These are phyloP conservation scores for Botryotinia narcissicola DNA, from an alignment of 2,329 filamentous ascomycete genomes.

Conservation along the genomic window DNA sequence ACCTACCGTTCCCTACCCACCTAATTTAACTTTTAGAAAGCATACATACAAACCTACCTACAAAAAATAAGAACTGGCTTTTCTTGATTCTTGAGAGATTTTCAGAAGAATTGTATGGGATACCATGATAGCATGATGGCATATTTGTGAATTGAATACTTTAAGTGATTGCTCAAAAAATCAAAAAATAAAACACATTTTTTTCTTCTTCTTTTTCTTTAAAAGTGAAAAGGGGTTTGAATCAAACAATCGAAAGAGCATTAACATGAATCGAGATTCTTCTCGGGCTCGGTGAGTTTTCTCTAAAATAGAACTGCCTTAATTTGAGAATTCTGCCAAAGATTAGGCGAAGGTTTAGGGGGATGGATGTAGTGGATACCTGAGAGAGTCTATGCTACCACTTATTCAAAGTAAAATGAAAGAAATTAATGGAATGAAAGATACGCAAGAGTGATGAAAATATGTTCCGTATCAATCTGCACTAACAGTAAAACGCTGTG, in stretches of 20 bases:
- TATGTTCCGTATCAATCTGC: background rate
- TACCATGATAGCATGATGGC: background rate
- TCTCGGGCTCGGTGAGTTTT: fast-evolving
- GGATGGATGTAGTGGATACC: background rate
- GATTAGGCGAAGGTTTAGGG: background rate
- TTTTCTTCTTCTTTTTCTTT: too few species aligned
- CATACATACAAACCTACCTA: too few species aligned
- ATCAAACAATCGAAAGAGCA: background rate
- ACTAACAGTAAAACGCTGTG: background rate
- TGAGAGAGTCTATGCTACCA: background rate
- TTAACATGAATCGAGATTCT: too few species aligned
- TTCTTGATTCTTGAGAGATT: background rate
- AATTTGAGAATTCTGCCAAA: background rate
- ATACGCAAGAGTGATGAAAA: background rate
- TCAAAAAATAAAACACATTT: too few species aligned
- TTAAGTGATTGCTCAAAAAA: background rate
- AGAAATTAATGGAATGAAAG: background rate
- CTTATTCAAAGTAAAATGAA: background rate
- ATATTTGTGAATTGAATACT: background rate
- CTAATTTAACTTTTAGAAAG: too few species aligned
- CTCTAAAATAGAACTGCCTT: background rate
- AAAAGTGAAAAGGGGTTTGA: too few species aligned
- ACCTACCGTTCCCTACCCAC: too few species aligned
- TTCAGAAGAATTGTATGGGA: background rate
- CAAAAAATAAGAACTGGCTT: background rate